Base-by-base conservation (phyloP, 225 moss, liverwort and hornwort species). In the Climacium dendroides region DNA sequence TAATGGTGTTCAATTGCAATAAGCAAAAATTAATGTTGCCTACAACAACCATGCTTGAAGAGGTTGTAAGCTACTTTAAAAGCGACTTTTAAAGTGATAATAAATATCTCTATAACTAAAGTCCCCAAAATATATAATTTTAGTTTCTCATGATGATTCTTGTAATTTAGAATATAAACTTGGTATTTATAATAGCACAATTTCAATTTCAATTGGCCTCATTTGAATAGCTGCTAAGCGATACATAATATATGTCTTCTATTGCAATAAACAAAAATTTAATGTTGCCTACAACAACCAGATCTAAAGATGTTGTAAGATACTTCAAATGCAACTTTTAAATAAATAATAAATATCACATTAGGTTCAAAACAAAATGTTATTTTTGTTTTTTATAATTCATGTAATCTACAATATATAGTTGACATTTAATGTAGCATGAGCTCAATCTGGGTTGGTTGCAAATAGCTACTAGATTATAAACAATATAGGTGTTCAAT, bases 131-230 rank as follows among this genome's bases (percentile, higher is more conserved):
- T 25, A 8, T 35, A 19, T 65, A 7, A 19, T 65, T 35, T 65
- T 35, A 2, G 19, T 10, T 66, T 66, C 5, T 66, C 2, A 65
- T n/a, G 1, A 65, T n/a, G 1, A 1, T 66, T n/a, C 3, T 1
- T 20, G 3, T 66, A 5, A n/a, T 19, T 3, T 0, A 66, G 11
- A 66, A 20, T n/a, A 6, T 20, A n/a, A 1, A n/a, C 1, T 20
- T 66, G 10, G 5, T 2, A 19, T n/a, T 19, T 11, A 11, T 19
- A 4, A 2, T n/a, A 20, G 19, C 11, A n/a, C 5, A 2, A 19
- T 65, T 5, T 65, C 3, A 3, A 64, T 35, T 18, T 35, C 35
- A 8, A 2, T 62, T 62, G 62, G 15, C 7, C 8, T 62, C 15
- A 62, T n/a, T n/a, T n/a, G n/a, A 63, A 32, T 63, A 32, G 16